Evolutionary conservation across 2,329 filamentous ascomycete species (phyloP), one percentile per base, ranked within the genome.

Genomic region (Beauveria brongniartii): DNA sequence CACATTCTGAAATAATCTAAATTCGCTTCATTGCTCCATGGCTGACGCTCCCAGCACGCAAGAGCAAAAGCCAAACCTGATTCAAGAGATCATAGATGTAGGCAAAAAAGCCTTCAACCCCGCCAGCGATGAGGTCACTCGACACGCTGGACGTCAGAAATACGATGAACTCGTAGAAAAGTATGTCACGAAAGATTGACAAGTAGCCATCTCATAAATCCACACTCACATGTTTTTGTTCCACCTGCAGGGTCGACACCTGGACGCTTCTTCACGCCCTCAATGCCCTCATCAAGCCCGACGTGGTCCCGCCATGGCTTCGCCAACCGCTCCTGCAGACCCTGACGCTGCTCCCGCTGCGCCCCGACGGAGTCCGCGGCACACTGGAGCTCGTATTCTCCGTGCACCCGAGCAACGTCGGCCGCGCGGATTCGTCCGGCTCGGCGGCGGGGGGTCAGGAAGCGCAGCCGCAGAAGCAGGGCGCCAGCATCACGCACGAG

Each of bases 321-420:
- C 81, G 81, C 48, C 65, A 77, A 20, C 78, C 78, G 47, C 69
- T 90, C 1, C 76, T 86, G 65, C 78, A 78, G 61, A 77, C 81
- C 14, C 76, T 91, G 50, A 84, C 86, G 1, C 69, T 78, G 14
- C 68, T 90, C 10, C 87, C 88, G 1, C 75, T 89, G 28, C 78
- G 87, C 4, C 73, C 76, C 2, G 80, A 84, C 63, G 88, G 88
- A 20, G 85, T 91, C 16, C 80, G 87, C 40, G 81, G 83, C 28
- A 87, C 85, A 0, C 77, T 90, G 63, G 87, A 90, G 68, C 90
- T 90, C 67, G 78, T 91, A 41, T 87, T 89, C 61, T 81, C 86
- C 1, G 84, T 89, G 7, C 87, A 89, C 63, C 82, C 87, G 0
- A 79, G 81, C 63, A 78, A 75, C 64, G 72, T 74, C 7, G 70